Base-by-base conservation (phyloP, 441 rosid species). In the Melastoma candidum region DNA sequence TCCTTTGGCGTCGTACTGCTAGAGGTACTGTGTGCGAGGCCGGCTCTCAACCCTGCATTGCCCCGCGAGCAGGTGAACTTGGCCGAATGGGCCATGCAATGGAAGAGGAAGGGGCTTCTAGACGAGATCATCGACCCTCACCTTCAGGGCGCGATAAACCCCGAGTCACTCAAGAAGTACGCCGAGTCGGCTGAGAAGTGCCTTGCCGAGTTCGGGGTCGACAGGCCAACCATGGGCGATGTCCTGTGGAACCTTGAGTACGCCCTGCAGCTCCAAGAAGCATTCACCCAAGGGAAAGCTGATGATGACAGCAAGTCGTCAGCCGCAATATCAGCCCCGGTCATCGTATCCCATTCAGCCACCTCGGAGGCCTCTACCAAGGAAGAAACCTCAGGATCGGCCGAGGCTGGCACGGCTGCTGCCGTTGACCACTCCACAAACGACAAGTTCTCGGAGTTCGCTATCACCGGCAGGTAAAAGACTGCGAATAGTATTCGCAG, bases 141-240 rank as follows among this genome's bases (percentile, higher is more conserved):
- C 12, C 56, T 52, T 3, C 45, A 29, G 26, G 56, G 56, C 2
- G 14, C 45, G n/a, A 52, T 52, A 17, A 52, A 52, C 56, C 56
- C 56, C 13, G 56, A 52, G 56, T 52, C 56, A 2, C 45, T 52
- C 45, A 52, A 52, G 45, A 52, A 52, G 46, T 52, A 29, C 4
- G 56, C 56, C 13, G 56, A 52, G 46, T 43, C 56, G 0, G 46
- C 56, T 0, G 56, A 52, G 56, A 52, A 52, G 24, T 52, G 56
- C 25, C 43, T 52, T 44, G 56, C 56, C 0, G 56, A 52, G 12
- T 44, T 29, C 1, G 56, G 56, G 2, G 56, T 52, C 0, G 56
- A 52, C n/a, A 52, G 56, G 56, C 56, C 56, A 3, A 52, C 56
- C 56, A 52, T 52, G 56, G 56, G 56, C 36, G 56, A 52, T 25